Percentiles rank a stretch among this genome's conserved stretches.
Conservation (phyloP, 2,329 filamentous ascomycete genomes). For the Sclerotinia glacialis region DNA sequence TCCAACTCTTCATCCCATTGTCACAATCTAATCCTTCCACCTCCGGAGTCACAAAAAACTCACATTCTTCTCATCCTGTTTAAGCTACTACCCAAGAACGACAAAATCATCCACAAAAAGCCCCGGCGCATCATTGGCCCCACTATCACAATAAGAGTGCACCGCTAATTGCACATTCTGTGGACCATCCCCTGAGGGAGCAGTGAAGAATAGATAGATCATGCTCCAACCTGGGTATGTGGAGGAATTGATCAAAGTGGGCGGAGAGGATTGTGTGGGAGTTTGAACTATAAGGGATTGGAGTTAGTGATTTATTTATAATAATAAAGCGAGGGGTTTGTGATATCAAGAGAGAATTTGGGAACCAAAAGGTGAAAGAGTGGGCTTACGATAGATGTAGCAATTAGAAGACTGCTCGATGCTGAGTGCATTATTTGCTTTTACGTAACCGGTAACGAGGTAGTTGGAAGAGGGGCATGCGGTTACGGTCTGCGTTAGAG, state of each 20-base stretch:
- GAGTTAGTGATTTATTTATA: too few species aligned
- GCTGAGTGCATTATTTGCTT: background rate
- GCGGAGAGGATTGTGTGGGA: background rate
- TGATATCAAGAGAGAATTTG: too few species aligned
- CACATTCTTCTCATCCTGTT: background rate
- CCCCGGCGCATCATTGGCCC: background rate
- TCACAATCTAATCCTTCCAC: background rate
- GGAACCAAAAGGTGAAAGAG: background rate
- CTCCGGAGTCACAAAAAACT: background rate
- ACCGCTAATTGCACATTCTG: background rate
- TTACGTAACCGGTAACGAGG: slow-evolving; percentile 1
- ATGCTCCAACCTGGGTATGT: slow-evolving; percentile 13
- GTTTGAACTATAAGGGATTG: background rate
- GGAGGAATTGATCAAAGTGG: background rate
- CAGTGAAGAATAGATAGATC: slow-evolving; percentile 10
- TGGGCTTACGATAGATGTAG: background rate
- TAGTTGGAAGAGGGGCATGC: slow-evolving; percentile 7
- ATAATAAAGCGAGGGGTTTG: too few species aligned
- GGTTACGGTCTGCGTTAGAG: background rate
- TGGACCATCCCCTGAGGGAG: background rate
- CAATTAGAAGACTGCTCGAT: background rate
- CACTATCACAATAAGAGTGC: slow-evolving; percentile 5
- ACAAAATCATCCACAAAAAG: slow-evolving; percentile 7
- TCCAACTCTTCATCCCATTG: background rate
- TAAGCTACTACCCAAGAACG: background rate